phyloP scores from a whole-genome alignment of 2,329 filamentous ascomycete species.

The Scedosporium boydii region DNA sequence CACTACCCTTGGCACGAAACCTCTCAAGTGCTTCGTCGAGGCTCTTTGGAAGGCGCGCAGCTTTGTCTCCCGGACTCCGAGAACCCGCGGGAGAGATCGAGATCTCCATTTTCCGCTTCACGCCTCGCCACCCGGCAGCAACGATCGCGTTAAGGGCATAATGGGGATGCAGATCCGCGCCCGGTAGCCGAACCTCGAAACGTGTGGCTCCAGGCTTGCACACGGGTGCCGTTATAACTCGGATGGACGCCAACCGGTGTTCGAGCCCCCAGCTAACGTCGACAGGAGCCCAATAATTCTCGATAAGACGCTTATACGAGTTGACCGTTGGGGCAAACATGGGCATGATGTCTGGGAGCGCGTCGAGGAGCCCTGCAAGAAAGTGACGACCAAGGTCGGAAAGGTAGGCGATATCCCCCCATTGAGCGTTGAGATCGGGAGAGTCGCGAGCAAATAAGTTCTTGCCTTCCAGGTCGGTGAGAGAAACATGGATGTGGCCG shows the following conservation, averaged over 20 bases:
- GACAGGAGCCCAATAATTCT: conserved; percentile 98
- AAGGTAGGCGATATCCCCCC: conserved; percentile 66
- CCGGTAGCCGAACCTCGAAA: conserved; percentile 85
- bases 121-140: conserved; percentile 79
- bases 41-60: conserved; percentile 57
- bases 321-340: conserved; percentile 91
- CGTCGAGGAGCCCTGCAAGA: conserved; percentile 79
- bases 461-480: conserved; percentile 64
- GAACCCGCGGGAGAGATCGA: conserved; percentile 66
- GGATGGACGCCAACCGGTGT: conserved; percentile 84
- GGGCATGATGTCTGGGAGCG: conserved; percentile 92
- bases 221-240: conserved; percentile 81
- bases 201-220: conserved; percentile 77
- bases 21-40: conserved; percentile 73
- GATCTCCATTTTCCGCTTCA: conserved; percentile 86
- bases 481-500: conserved; percentile 89
- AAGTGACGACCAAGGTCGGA: conserved; percentile 90
- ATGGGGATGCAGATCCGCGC: conserved; percentile 88
- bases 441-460: conserved; percentile 74
- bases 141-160: conserved; percentile 81
- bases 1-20: conserved; percentile 68
- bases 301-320: conserved; percentile 94
- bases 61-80: conserved; percentile 59
- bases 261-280: conserved; percentile 96
- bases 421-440: conserved; percentile 61